phyloP scores from a whole-genome alignment of 768 basidiomycete species.

The Infundibulicybe gibba region DNA sequence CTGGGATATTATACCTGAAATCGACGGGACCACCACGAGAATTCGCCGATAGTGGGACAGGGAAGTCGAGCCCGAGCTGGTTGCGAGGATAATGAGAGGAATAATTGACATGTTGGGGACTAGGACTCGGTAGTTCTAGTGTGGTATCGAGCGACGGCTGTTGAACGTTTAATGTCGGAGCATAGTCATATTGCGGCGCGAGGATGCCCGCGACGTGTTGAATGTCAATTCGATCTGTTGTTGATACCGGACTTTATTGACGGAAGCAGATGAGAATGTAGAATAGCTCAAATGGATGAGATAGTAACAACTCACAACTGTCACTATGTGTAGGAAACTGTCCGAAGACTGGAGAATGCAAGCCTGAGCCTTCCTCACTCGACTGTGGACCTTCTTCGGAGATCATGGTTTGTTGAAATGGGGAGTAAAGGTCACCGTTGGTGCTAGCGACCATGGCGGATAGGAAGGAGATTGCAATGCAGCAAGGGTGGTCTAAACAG shows the following conservation, averaged over 20 bases:
- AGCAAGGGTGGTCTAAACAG: conserved; percentile 14
- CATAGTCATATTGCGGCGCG: conserved; percentile 50
- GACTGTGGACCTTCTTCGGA: conserved; percentile 68
- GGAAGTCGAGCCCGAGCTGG: conserved; percentile 41
- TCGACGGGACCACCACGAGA: conserved; percentile 35
- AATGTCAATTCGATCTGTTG: conserved; percentile 41
- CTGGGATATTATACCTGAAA: conserved; percentile 34
- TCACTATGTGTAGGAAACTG: conserved; percentile 44
- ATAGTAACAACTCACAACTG: conserved; percentile 54
- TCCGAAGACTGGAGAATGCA: conserved; percentile 69
- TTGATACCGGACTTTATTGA: conserved; percentile 71
- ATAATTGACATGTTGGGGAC: conserved; percentile 36
- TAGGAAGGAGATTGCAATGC: conserved; percentile 23
- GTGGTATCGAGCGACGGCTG: conserved; percentile 45
- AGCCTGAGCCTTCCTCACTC: conserved; percentile 72
- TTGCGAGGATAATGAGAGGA: conserved; percentile 42
- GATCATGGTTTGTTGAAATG: conserved; percentile 47
- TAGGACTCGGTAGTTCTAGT: conserved; percentile 40
- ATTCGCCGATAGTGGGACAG: conserved; percentile 33
- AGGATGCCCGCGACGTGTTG: conserved; percentile 46
- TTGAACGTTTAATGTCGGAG: conserved; percentile 36
- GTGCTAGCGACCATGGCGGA: conserved; percentile 53
- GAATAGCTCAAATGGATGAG: conserved; percentile 37
- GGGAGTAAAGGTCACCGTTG: conserved; percentile 52
- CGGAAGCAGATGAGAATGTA: conserved; percentile 33